phyloP scores from a whole-genome alignment of 192 early-diverging fungal genomes.

The Coemansia sp. region DNA sequence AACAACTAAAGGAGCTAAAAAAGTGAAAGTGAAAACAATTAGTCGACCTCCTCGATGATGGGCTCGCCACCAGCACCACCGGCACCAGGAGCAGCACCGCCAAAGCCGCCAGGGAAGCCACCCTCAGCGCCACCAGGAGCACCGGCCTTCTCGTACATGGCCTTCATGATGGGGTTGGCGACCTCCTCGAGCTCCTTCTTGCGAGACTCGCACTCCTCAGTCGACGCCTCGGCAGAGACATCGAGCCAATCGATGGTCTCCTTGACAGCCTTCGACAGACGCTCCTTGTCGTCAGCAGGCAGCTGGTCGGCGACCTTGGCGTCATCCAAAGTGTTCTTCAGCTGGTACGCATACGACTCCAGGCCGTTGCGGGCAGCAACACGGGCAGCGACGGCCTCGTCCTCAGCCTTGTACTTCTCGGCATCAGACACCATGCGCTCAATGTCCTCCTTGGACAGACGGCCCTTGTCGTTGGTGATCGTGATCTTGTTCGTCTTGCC shows the following conservation, averaged over 20 bases:
- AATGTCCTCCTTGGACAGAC: slow-evolving; percentile 98
- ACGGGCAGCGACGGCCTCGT: slow-evolving; percentile 90
- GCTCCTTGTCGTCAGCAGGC: slow-evolving; percentile 86
- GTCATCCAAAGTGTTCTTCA: slow-evolving; percentile 89
- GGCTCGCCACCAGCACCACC: slow-evolving; percentile 69
- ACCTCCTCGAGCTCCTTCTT: slow-evolving; percentile 94
- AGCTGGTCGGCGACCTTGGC: slow-evolving; percentile 85
- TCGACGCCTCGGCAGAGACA: slow-evolving; percentile 90
- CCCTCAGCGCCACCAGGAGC: slow-evolving; percentile 70
- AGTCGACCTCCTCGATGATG: slow-evolving; percentile 79
- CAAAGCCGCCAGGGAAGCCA: slow-evolving; percentile 80
- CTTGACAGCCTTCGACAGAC: slow-evolving; percentile 80
- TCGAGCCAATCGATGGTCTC: slow-evolving; percentile 97
- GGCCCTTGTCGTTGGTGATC: slow-evolving; percentile 99
- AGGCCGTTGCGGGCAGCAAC: slow-evolving; percentile 93
- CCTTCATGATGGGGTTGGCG: slow-evolving; percentile 98
- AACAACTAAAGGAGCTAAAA: neutral
- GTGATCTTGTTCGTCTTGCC: slow-evolving; percentile 96
- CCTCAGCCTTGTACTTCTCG: slow-evolving; percentile 97
- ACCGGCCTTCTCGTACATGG: slow-evolving; percentile 84
- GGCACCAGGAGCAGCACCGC: slow-evolving; percentile 56
- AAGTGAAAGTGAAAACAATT: slow-evolving; percentile 36
- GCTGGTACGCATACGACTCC: slow-evolving; percentile 97
- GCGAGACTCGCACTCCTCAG: slow-evolving; percentile 95
- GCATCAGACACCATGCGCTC: slow-evolving; percentile 96